Evolutionary conservation across 2,329 filamentous ascomycete species (phyloP), one percentile per base, ranked within the genome.

Genomic region (Apiospora hydei): DNA sequence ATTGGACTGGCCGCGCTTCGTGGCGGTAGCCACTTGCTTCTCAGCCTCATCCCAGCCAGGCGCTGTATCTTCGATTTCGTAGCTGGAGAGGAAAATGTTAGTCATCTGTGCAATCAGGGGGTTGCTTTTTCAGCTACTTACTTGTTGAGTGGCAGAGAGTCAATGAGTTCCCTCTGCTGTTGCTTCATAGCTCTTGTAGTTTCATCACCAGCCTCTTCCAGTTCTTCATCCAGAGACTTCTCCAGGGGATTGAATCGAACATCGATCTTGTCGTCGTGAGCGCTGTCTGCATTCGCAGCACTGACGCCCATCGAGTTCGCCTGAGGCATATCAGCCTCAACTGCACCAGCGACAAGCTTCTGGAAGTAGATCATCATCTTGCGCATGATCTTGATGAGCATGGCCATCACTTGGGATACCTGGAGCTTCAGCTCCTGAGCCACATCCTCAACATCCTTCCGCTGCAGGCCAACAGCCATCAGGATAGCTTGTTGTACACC

Each of bases 371-470:
- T 87, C 3, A 93, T 93, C 51, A 98, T 88, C 85, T 98, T 98
- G 75, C 95, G 91, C 73, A 98, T 88, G 73, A 98, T 93, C 86
- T 99, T 99, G 81, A 98, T 94, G 82, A 99, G 98, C 93, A 98
- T 97, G 73, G 96, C 95, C 74, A 99, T 87, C 4, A 98, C 85
- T 84, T 98, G 96, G 64, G 91, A 92, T 2, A 90, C 88, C 0
- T 90, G 90, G 7, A 98, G 84, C 10, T 88, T 88, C 3, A 98
- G 83, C 79, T 99, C 96, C 74, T 92, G 90, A 74, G 95, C 92
- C 11, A 98, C 84, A 16, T 89, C 88, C 18, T 96, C 94, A 41
- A 99, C 86, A 51, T 93, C 92, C 85, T 98, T 98, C 76, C 93
- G 91, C 83, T 99, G 97, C 73, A 98, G 85, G 26, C 97, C 96